Percentiles rank a stretch among this genome's conserved stretches.
These are phyloP conservation scores for Scutellaria barbata DNA, from an alignment of 257 asterid genomes.

Conservation along the genomic window DNA sequence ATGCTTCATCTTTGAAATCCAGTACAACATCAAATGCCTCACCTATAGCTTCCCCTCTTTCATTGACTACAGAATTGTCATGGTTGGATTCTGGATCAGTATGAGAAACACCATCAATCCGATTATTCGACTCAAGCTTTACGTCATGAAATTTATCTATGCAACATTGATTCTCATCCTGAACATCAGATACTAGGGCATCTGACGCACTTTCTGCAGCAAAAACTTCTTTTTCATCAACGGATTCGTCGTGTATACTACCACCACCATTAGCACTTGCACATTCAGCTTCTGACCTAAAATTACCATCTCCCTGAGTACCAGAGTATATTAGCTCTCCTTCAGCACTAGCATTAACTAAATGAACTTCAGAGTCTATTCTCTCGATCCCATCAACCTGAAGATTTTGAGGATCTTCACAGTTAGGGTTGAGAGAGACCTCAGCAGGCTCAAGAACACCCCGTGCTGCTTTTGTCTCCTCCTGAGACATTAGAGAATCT, in stretches of 20 bases:
- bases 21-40: constrained; percentile 50
- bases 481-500: constrained; percentile 32
- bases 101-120: constrained; percentile 28
- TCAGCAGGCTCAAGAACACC: constrained; percentile 26
- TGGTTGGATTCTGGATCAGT: constrained; percentile 38
- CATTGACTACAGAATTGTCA: constrained; percentile 41
- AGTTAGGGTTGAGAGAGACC: constrained; percentile 13
- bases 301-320: constrained; percentile 11
- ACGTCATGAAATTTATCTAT: constrained; percentile 30
- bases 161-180: constrained; percentile 30
- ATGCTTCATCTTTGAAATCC: constrained; percentile 42
- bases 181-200: constrained; percentile 34
- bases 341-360: constrained; percentile 23
- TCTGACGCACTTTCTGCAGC: constrained; percentile 39
- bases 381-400: constrained; percentile 25
- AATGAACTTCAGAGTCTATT: constrained; percentile 38
- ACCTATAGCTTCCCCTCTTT: constrained; percentile 45
- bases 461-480: constrained; percentile 30
- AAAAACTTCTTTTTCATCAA: constrained; percentile 32
- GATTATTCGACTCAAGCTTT: constrained; percentile 31
- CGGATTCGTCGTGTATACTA: constrained; percentile 29
- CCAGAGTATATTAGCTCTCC: constrained; percentile 27
- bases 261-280: constrained; percentile 23
- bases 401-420: constrained; percentile 24
- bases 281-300: constrained; percentile 1